Base-by-base conservation (phyloP, 805 yeast species). In the Sugiyamaella smithiae region DNA sequence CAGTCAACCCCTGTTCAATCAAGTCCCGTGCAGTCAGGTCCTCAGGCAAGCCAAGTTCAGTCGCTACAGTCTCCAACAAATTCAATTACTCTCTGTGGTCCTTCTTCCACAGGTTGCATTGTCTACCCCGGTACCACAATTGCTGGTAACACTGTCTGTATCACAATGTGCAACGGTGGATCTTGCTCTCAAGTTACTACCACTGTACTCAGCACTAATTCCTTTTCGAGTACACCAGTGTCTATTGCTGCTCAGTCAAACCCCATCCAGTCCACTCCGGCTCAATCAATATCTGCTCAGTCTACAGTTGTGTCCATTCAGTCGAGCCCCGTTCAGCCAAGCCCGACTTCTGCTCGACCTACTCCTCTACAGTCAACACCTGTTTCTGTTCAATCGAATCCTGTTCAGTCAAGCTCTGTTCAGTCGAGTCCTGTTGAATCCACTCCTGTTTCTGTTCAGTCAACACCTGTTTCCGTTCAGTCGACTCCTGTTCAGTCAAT, bases 141-240 rank as follows among this genome's bases (percentile, higher is more conserved):
- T 9, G 12, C 33, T 14, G 20, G 4, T 14, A 41, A 28, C 82
- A 17, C 80, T 77, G 38, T 69, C 65, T 48, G 91, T 83, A 40
- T 70, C 69, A 1, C 95, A 93, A 31, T 78, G 82, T 23, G 79
- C 68, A n/a, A 95, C 95, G 20, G 85, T 81, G 68, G 91, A 91
- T n/a, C 53, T 77, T 1, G 97, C 84, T 41, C 79, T 78, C 14
- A 91, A 76, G 62, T 91, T 85, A 58, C 93, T 2, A 47, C 52
- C 24, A 57, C 44, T 17, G 36, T 40, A 4, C 38, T 32, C 24
- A 16, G 3, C 9, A 6, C 19, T 12, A 12, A 5, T 6, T 6
- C 4, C 23, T 29, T 8, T 44, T 17, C 41, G 8, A n/a, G 6
- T 16, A 12, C 20, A n/a, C 14, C 26, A 12, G 7, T 6, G 45